Conservation (phyloP, 768 basidiomycete genomes). For the Psilocybe cyanescens region DNA sequence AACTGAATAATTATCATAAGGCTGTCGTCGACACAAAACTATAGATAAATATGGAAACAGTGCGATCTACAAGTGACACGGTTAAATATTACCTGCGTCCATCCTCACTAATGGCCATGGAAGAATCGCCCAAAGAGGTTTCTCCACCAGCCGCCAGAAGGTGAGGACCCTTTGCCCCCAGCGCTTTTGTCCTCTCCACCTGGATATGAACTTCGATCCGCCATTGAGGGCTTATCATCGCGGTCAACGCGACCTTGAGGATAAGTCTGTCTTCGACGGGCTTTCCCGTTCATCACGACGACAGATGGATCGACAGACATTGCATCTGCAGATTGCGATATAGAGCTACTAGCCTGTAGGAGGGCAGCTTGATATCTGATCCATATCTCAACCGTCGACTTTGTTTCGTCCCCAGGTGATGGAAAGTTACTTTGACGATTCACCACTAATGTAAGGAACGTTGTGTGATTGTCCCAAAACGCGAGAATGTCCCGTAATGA, state of each 20-base stretch:
- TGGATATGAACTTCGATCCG: not conserved
- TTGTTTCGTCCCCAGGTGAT: conserved; percentile 21
- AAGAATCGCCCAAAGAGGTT: not conserved
- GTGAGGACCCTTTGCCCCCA: not conserved
- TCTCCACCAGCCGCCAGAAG: not conserved
- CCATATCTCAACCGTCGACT: conserved; percentile 21
- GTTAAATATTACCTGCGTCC: too few relatives aligned
- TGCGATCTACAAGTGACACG: too few relatives aligned
- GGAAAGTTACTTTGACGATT: conserved; percentile 24
- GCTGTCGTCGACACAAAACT: too few relatives aligned
- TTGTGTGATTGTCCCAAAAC: conserved; percentile 27
- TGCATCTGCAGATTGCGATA: conserved; percentile 23
- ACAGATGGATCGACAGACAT: conserved; percentile 20
- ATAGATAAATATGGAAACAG: too few relatives aligned
- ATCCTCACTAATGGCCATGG: not conserved
- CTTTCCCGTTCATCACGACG: conserved; percentile 4
- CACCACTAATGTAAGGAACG: conserved; percentile 20
- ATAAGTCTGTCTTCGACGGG: conserved; percentile 18
- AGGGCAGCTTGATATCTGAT: conserved; percentile 21
- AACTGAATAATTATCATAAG: too few relatives aligned
- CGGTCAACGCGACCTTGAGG: conserved; percentile 1
- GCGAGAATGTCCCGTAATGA: conserved; percentile 21
- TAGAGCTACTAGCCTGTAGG: conserved; percentile 25
- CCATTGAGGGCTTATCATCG: not conserved
- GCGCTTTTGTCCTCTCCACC: not conserved